A percentile compares a stretch with the other conserved stretches of the same genome.
phyloP scores from a whole-genome alignment of 2,329 filamentous ascomycete species.

The Fusarium equiseti region DNA sequence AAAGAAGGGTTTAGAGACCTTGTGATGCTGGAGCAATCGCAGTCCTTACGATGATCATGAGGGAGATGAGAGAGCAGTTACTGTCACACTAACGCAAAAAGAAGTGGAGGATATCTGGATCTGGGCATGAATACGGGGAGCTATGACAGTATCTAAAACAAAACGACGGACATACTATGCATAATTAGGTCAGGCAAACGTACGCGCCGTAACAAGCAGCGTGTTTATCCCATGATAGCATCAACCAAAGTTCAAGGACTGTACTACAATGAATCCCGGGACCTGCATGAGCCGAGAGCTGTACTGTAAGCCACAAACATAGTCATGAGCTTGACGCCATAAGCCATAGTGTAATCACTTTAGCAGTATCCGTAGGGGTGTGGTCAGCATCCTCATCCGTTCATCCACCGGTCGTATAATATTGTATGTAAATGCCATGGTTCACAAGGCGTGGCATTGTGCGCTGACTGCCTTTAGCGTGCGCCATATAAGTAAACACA shows the following conservation, averaged over 20 bases:
- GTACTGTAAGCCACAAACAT: neutral
- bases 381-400: slow-evolving; percentile 11
- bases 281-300: slow-evolving; percentile 32
- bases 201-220: neutral
- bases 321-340: neutral
- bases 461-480: slow-evolving; percentile 11
- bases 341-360: neutral
- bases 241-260: slow-evolving; percentile 3
- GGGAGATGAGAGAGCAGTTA: slow-evolving; percentile 5
- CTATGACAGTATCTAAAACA: slow-evolving; percentile 9
- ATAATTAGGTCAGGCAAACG: no score
- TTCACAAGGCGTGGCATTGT: slow-evolving; percentile 17
- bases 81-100: slow-evolving; percentile 24
- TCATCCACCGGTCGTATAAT: neutral
- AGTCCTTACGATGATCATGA: slow-evolving; percentile 52
- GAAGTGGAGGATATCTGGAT: slow-evolving; percentile 5
- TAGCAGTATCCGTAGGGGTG: neutral
- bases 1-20: slow-evolving; percentile 68
- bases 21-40: slow-evolving; percentile 64
- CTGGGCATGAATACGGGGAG: slow-evolving; percentile 9
- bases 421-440: slow-evolving; percentile 6
- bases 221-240: slow-evolving; percentile 5
- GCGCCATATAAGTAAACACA: slow-evolving; percentile 9
- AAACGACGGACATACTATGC: neutral
- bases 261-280: slow-evolving; percentile 12